phyloP scores from a whole-genome alignment of 139 green algal species.

The Chlorella ohadii region DNA sequence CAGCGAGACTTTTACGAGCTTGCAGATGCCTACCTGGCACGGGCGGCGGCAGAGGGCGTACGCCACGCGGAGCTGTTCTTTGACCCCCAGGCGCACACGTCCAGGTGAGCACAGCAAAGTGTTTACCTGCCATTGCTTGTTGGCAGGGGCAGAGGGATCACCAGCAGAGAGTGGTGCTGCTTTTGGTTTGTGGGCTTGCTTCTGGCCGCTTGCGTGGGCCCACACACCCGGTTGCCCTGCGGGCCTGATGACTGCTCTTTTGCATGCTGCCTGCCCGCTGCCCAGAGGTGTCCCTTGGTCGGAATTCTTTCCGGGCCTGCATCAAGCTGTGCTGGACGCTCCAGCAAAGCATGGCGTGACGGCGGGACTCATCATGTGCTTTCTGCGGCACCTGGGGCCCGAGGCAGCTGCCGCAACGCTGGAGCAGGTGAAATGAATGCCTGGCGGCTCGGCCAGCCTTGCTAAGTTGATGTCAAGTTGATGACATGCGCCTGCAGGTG shows the following conservation, averaged over 20 bases:
- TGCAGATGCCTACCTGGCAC: conserved; percentile 47
- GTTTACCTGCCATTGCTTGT: no score
- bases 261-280: no score
- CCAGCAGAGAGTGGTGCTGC: not conserved
- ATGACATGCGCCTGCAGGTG: no score
- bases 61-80: conserved; percentile 66
- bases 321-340: conserved; percentile 14
- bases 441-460: no score
- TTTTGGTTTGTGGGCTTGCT: not conserved
- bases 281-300: conserved; percentile 32
- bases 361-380: conserved; percentile 61
- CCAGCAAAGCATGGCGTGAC: conserved; percentile 25
- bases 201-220: no score
- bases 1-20: conserved; percentile 62
- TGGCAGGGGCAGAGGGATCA: no score
- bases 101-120: no score
- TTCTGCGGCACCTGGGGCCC: conserved; percentile 49
- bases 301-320: conserved; percentile 2
- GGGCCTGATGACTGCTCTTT: no score
- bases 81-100: conserved; percentile 63
- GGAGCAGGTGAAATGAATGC: conserved; percentile 46
- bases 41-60: conserved; percentile 49
- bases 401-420: conserved; percentile 32
- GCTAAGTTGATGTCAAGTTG: no score
- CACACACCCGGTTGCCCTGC: no score